A percentile compares a stretch with the other conserved stretches of the same genome.
These are phyloP conservation scores for Epichloe brachyelytri DNA, from an alignment of 2,329 filamentous ascomycete species.

Conservation along the genomic window DNA sequence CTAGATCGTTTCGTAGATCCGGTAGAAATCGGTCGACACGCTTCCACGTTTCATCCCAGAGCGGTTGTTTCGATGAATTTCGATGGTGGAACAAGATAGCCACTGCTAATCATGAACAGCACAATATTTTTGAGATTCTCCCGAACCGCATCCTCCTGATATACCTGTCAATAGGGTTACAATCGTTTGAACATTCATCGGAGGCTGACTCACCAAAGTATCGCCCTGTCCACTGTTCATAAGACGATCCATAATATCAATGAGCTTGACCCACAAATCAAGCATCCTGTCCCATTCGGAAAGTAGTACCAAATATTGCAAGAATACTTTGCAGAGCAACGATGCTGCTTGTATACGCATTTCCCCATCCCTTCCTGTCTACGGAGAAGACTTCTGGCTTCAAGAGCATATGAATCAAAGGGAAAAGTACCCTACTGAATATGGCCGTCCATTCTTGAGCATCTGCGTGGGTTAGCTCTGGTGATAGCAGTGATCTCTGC, in stretches of 20 bases:
- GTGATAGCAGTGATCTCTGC: slow-evolving; percentile 74
- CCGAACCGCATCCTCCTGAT: slow-evolving; percentile 80
- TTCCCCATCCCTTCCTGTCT: slow-evolving; percentile 89
- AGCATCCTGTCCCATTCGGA: slow-evolving; percentile 81
- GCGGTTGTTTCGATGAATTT: slow-evolving; percentile 39
- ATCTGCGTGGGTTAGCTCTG: slow-evolving; percentile 68
- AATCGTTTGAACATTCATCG: not conserved
- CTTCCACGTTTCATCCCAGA: slow-evolving; percentile 53
- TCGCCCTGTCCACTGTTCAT: slow-evolving; percentile 94
- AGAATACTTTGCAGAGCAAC: slow-evolving; percentile 84
- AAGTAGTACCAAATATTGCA: slow-evolving; percentile 80
- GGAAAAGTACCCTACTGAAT: slow-evolving; percentile 87
- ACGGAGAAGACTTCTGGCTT: slow-evolving; percentile 92
- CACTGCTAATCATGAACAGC: slow-evolving; percentile 85
- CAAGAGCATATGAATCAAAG: slow-evolving; percentile 71
- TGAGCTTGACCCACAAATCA: slow-evolving; percentile 81
- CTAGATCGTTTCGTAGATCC: slow-evolving; percentile 43
- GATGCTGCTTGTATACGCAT: slow-evolving; percentile 86
- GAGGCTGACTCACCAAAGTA: slow-evolving; percentile 50
- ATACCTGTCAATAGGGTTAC: slow-evolving; percentile 7
- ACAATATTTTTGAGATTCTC: slow-evolving; percentile 95
- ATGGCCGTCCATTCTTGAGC: slow-evolving; percentile 92
- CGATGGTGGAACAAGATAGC: slow-evolving; percentile 62
- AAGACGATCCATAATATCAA: slow-evolving; percentile 88
- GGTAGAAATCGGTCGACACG: slow-evolving; percentile 53